Base-by-base conservation (phyloP, 1,139 yeast genomes). In the Kodamaea sp. region DNA sequence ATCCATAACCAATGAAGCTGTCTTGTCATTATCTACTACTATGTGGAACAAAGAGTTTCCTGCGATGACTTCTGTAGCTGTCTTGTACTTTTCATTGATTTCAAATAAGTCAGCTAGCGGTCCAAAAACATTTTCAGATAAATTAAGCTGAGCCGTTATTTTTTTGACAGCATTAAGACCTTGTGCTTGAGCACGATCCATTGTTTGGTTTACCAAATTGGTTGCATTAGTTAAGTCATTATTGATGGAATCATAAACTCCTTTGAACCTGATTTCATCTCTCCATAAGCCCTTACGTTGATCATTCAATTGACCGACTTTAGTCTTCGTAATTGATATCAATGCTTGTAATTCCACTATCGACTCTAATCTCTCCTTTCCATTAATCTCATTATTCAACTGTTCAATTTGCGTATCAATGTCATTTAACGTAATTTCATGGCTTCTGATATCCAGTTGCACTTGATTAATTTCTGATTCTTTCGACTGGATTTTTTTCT, bases 61-160 rank as follows among this genome's bases (percentile, higher is more conserved):
- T 10, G 95, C 97, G 29, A 88, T 76, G 5, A 85, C 92, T 53
- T 90, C 97, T 1, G 85, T 84, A 1, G 97, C 95, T 1, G 82
- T 75, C 53, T 84, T 83, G 55, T 88, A 90, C 48, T 86, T 87
- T 35, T 85, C 90, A 47, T 83, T 83, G 3, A 88, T 92, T 37
- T 72, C 73, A 39, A 92, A 83, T 23, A 92, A 64, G 44, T 89
- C 96, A 22, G 95, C 94, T 15, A 92, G 60, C 0, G 95, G 82
- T 0, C 98, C 98, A 58, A 76, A 80, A 3, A 88, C 94, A 6
- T 83, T 77, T 2, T 61, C 62, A 2, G 63, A 59, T 24, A 89
- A 57, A 8, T 78, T 76, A 31, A 85, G 59, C 35, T 70, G 70
- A 28, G 71, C 61, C 0, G 83, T 68, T 24, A 89, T 82, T 8